Base-by-base conservation (phyloP, 495 filamentous ascomycete genomes). In the Penicillium simplicissimum region DNA sequence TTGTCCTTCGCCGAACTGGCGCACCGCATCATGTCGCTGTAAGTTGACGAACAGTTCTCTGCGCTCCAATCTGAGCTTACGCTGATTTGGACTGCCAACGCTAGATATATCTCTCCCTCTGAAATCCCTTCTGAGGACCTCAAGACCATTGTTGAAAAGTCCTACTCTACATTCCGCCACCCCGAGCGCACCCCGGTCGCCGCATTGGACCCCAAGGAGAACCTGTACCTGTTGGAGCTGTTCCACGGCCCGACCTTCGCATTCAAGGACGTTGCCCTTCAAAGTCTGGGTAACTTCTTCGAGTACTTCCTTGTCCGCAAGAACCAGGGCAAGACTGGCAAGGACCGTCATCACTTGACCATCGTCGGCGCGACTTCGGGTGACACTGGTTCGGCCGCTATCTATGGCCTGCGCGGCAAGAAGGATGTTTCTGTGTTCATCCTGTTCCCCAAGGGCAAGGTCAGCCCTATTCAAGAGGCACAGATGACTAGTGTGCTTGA, bases 361-460 rank as follows among this genome's bases (percentile, higher is more conserved):
- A 92, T 97, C 17, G 85, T 97, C 60, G 92, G 95, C 19, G 94
- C 95, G 6, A 98, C 95, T 4, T 92, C 87, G 71, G 95, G 95
- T 52, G 95, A 98, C 69, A 97, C 95, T 53, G 95, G 95, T 0
- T 94, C 90, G 4, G 95, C 95, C 2, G 95, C 95, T 17, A 97
- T 98, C 62, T 97, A 97, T 71, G 95, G 95, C n/a, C 82, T 98
- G 8, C 80, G 93, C n/a, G 91, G 92, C 28, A 98, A 98, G 84
- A 93, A 94, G 75, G 95, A 98, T 81, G 88, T 97, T 8, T 91
- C 90, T 0, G 87, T 97, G 8, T 90, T 92, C 75, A 97, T 98
- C 66, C 77, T 96, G 56, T 87, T 90, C 73, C 95, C 95, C 7
- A 88, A 91, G 62, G 94, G 91, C 35, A 85, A 87, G 53, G 85